These are phyloP conservation scores for Globisporangium irregulare DNA, from an alignment of 352 stramenopile species.

Conservation along the genomic window DNA sequence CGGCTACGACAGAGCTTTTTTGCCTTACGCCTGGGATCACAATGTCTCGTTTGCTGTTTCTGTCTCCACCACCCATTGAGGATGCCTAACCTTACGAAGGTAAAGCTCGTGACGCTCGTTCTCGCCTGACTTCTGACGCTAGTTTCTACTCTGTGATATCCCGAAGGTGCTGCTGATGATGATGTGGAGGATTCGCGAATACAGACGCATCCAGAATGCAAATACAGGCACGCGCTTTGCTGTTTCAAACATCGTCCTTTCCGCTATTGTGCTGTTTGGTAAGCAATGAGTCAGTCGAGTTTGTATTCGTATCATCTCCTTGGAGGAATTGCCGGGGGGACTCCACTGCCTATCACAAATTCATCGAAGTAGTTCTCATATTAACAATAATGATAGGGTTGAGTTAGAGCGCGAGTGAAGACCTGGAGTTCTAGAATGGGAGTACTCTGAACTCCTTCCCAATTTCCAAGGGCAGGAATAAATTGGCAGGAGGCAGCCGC, in stretches of 20 bases:
- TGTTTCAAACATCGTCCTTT: too few relatives aligned
- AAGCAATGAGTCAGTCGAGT: background rate
- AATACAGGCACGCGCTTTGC: background rate
- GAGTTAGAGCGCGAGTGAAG: background rate
- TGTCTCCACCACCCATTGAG: background rate
- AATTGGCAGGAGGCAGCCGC: background rate
- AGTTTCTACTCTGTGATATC: background rate
- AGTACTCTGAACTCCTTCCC: background rate
- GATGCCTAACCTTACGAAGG: background rate
- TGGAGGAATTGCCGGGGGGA: background rate
- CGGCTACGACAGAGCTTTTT: too few relatives aligned
- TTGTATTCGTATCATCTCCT: background rate
- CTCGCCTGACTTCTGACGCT: background rate
- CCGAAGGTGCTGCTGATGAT: background rate
- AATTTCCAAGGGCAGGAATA: background rate
- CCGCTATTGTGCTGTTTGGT: background rate
- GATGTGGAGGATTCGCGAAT: background rate
- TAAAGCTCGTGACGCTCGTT: background rate
- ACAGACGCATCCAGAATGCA: background rate
- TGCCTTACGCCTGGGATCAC: too few relatives aligned
- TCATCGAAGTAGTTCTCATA: background rate
- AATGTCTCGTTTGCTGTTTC: background rate
- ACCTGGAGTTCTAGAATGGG: background rate
- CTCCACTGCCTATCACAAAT: background rate
- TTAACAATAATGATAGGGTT: background rate